Evolutionary conservation across 2,329 filamentous ascomycete species (phyloP).

Genomic region (Sporothrix brunneoviolacea): DNA sequence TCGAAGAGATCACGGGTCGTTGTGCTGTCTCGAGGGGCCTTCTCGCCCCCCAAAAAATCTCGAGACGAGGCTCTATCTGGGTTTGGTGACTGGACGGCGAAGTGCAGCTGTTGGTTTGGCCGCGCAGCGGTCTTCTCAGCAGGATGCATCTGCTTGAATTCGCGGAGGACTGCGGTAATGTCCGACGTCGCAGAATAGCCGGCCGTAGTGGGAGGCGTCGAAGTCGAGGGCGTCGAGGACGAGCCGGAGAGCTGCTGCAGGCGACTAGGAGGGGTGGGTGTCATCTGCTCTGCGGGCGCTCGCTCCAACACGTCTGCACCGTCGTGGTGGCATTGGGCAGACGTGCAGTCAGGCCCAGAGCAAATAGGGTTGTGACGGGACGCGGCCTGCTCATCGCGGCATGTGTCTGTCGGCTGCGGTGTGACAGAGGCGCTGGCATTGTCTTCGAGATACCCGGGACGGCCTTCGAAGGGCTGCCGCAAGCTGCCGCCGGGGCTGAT

Average conservation of each 20-base stretch:
- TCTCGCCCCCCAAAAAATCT: background rate
- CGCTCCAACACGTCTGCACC: background rate
- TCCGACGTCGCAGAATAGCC: conserved; percentile 12
- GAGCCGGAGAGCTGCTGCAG: background rate
- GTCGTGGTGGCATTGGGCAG: conserved; percentile 1
- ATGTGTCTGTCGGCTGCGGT: background rate
- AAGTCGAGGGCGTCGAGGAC: conserved; percentile 5
- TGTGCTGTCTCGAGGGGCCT: background rate
- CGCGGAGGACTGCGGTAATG: conserved; percentile 15
- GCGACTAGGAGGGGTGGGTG: background rate
- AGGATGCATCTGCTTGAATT: conserved; percentile 3
- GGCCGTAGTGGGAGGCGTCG: conserved; percentile 7
- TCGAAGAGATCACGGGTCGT: conserved; percentile 8
- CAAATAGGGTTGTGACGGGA: background rate
- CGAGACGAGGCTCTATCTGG: conserved; percentile 1
- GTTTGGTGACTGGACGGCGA: conserved; percentile 11
- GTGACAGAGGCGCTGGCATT: background rate
- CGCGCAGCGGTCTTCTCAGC: background rate
- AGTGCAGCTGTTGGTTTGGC: conserved; percentile 10
- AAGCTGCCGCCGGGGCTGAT: background rate
- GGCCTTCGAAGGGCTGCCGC: background rate
- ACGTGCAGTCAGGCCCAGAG: background rate
- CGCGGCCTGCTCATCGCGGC: background rate
- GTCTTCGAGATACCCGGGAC: background rate
- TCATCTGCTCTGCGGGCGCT: background rate